Conservation (phyloP, 345 rosid species). For the Melaleuca quinquenervia region DNA sequence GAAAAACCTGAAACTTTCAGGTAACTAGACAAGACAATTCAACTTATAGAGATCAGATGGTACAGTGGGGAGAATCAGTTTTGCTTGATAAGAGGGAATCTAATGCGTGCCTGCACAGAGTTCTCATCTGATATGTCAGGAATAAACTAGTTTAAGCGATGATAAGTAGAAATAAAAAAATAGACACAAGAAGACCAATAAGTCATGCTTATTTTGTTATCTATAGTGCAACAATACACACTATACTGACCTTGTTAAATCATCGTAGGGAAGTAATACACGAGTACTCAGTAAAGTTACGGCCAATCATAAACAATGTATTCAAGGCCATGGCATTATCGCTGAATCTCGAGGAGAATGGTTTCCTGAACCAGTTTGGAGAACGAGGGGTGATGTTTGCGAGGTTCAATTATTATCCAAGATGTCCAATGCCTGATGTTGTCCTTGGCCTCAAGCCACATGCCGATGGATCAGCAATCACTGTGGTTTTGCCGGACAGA, state of each 20-base stretch:
- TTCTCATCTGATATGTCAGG: background rate
- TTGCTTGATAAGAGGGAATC: background rate
- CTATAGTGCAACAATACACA: background rate
- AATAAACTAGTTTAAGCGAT: background rate
- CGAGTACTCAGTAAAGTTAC: background rate
- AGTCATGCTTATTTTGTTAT: background rate
- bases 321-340: constrained; percentile 21
- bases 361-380: constrained; percentile 20
- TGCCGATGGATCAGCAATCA: constrained; percentile 23
- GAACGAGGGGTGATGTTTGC: constrained; percentile 10
- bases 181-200: background rate
- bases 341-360: constrained; percentile 11
- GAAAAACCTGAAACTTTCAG: constrained; percentile 36
- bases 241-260: background rate
- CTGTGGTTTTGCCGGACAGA: constrained; percentile 20
- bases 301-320: constrained; percentile 1
- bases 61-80: background rate
- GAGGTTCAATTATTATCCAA: constrained; percentile 34
- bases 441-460: constrained; percentile 32
- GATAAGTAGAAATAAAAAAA: background rate
- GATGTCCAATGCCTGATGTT: constrained; percentile 21
- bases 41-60: background rate
- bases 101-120: background rate
- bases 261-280: constrained; percentile 7
- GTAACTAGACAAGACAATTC: constrained; percentile 7